Conservation (phyloP, 177 flowering plant species). For the Vitis hybrid region DNA sequence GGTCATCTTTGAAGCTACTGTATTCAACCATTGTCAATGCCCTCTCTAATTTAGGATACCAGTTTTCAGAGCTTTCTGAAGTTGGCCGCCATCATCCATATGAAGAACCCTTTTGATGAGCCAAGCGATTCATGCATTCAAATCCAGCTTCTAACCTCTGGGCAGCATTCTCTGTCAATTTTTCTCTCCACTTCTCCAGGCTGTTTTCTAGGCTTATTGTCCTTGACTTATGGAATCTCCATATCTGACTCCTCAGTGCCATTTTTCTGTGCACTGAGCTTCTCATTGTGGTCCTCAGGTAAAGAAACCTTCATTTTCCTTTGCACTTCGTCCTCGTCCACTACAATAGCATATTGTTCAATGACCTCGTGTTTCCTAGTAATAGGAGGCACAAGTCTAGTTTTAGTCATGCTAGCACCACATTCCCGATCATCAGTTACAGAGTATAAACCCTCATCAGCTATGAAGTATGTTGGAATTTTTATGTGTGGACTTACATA, state of each 20-base stretch:
- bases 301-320: conserved; percentile 91
- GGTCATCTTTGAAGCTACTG: too few species aligned
- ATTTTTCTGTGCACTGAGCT: conserved; percentile 78
- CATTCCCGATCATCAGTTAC: conserved; percentile 86
- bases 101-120: too few species aligned
- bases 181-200: conserved; percentile 69
- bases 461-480: conserved; percentile 7
- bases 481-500: too few species aligned
- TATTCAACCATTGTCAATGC: too few species aligned
- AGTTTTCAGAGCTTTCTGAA: too few species aligned
- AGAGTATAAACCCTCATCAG: conserved; percentile 60
- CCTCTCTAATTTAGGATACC: too few species aligned
- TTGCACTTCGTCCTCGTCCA: conserved; percentile 57
- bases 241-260: conserved; percentile 86
- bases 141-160: too few species aligned
- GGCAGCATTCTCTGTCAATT: too few species aligned
- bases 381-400: conserved; percentile 96
- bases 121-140: too few species aligned
- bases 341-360: conserved; percentile 81
- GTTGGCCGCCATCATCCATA: too few species aligned
- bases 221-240: conserved; percentile 98
- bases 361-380: conserved; percentile 97
- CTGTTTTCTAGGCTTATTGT: conserved; percentile 82
- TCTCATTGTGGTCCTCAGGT: conserved; percentile 94
- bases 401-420: conserved; percentile 99